Conservation (phyloP, 306 rosid genomes). For the Citrullus amarus region DNA sequence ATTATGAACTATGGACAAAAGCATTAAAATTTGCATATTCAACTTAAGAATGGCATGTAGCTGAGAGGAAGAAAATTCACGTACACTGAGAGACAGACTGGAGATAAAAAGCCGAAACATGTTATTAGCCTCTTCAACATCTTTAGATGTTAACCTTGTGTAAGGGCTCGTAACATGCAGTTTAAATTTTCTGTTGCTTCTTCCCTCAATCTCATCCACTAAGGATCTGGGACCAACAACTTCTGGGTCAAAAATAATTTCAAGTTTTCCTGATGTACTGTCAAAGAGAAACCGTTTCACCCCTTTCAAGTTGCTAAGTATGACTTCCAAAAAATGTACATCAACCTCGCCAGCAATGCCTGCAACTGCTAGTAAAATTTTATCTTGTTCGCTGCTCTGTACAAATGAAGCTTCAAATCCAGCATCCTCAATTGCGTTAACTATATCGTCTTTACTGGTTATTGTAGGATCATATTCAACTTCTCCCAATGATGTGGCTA, state of each 20-base stretch:
- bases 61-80: constrained; percentile 19
- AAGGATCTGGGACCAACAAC: constrained; percentile 68
- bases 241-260: constrained; percentile 74
- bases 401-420: constrained; percentile 81
- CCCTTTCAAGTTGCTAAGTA: constrained; percentile 57
- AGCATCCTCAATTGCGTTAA: constrained; percentile 83
- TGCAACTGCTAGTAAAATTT: constrained; percentile 49
- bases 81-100: constrained; percentile 81
- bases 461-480: constrained; percentile 74
- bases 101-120: constrained; percentile 70
- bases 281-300: constrained; percentile 51
- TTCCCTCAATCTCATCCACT: constrained; percentile 67
- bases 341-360: constrained; percentile 56
- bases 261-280: constrained; percentile 47
- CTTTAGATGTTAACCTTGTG: constrained; percentile 72
- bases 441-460: constrained; percentile 70
- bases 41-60: neutral
- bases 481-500: constrained; percentile 87
- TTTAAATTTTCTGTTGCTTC: constrained; percentile 55
- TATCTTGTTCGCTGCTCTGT: constrained; percentile 84
- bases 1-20: neutral
- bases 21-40: neutral
- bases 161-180: constrained; percentile 65
- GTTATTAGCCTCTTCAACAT: constrained; percentile 46
- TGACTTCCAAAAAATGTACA: constrained; percentile 46